These are phyloP conservation scores for Staphylotrichum longicolle DNA, from an alignment of 495 filamentous ascomycete species.

Conservation along the genomic window DNA sequence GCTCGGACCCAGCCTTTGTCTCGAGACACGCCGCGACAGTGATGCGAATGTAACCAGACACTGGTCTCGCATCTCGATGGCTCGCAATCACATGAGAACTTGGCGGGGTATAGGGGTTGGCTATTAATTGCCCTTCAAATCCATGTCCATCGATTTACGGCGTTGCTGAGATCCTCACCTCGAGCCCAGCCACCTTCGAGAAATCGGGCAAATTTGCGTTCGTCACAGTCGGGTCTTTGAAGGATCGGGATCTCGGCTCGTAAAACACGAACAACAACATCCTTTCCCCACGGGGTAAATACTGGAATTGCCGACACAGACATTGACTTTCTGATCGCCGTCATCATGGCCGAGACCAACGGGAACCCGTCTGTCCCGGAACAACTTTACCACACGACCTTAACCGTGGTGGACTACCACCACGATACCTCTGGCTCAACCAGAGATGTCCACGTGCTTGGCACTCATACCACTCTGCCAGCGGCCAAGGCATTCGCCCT, in stretches of 20 bases:
- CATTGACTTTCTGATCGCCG: not conserved
- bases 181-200: not conserved
- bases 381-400: conserved; percentile 40
- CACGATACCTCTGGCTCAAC: conserved; percentile 35
- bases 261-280: too few species aligned
- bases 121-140: too few species aligned
- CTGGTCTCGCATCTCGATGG: too few species aligned
- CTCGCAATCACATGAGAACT: too few species aligned
- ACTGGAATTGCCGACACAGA: too few species aligned
- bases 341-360: conserved; percentile 9
- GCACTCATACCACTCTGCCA: conserved; percentile 36
- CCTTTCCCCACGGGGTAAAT: too few species aligned
- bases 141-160: too few species aligned
- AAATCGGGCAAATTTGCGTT: too few species aligned
- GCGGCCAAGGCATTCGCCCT: conserved; percentile 38
- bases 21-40: not conserved
- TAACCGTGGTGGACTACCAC: conserved; percentile 39
- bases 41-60: too few species aligned
- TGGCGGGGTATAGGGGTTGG: too few species aligned
- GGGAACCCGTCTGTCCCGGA: conserved; percentile 23
- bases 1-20: not conserved
- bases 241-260: too few species aligned
- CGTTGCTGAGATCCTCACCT: not conserved
- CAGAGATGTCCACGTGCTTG: conserved; percentile 36
- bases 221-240: too few species aligned